Percentiles rank a stretch among this genome's conserved stretches.
Conservation (phyloP, 2,329 filamentous ascomycete genomes). For the Chrysosphaeria jannelii region DNA sequence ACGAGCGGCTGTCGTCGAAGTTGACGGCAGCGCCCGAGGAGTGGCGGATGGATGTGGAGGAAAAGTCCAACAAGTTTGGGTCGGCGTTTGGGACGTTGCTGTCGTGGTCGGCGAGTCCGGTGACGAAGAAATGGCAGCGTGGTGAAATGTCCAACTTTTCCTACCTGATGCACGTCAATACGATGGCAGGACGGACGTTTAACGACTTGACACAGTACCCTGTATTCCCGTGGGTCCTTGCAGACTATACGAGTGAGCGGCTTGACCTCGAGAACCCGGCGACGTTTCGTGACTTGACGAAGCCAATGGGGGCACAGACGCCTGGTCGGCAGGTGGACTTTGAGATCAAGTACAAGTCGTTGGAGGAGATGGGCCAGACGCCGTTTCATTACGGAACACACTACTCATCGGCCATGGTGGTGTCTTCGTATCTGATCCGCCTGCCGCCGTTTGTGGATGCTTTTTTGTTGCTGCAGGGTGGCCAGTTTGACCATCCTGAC, state of each 20-base stretch:
- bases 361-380: conserved; percentile 74
- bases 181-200: conserved; percentile 86
- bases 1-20: conserved; percentile 42
- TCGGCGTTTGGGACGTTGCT: conserved; percentile 85
- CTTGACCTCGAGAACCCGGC: conserved; percentile 60
- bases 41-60: conserved; percentile 58
- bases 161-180: conserved; percentile 95
- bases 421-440: conserved; percentile 82
- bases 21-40: conserved; percentile 57
- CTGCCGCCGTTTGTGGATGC: conserved; percentile 91
- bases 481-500: conserved; percentile 85
- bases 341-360: conserved; percentile 54
- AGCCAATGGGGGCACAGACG: conserved; percentile 87
- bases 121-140: conserved; percentile 68
- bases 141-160: conserved; percentile 97
- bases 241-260: conserved; percentile 85
- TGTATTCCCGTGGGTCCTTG: conserved; percentile 89
- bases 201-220: conserved; percentile 96
- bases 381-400: conserved; percentile 96
- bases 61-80: conserved; percentile 33
- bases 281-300: conserved; percentile 71
- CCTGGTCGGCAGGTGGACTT: conserved; percentile 47
- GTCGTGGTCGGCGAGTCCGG: conserved; percentile 51
- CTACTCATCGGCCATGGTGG: conserved; percentile 97
- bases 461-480: conserved; percentile 81